Base-by-base conservation (phyloP, 2,329 filamentous ascomycete genomes). In the Seiridium cupressi region DNA sequence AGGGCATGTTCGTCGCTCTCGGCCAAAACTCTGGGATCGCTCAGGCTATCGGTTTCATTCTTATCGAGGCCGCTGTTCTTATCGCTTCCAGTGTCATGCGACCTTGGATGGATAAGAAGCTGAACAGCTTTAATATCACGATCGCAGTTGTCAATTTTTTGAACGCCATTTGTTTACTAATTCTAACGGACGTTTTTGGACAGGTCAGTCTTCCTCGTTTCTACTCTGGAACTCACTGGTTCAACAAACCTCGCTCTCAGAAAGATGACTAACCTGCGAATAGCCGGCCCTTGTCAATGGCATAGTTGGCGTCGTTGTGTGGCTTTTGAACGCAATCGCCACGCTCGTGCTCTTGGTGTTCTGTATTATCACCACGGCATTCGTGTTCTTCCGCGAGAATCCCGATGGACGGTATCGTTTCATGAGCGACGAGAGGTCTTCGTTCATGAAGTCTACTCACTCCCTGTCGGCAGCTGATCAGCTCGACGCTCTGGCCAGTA, bases 81-180 rank as follows among this genome's bases (percentile, higher is more conserved):
- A 89, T 97, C 68, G 87, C 79, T 31, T 88, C 92, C 59, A 90
- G 88, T 62, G 89, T 96, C 58, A 79, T 97, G 66, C 89, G 92
- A 62, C 94, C 94, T 18, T 98, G 92, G 90, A 98, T 98, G 94
- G 94, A 97, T 82, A 97, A 97, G 86, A 94, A 93, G 79, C 97
- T 92, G 63, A 98, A 97, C 76, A 89, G 89, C 53, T 96, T 97
- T 84, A 97, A 97, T 79, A 97, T 98, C 70, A 86, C 92, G 62
- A 97, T 97, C 69, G 90, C 88, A 63, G 89, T 87, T 51, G 83
- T 97, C 76, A 97, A 97, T 81, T 96, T 97, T 75, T 74, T 97
- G 70, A 96, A 95, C 76, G 85, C 89, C 59, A 88, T 97, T 73
- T 96, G 96, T 80, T 80, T 97, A 40, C 81, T 98, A 59, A 86